Evolutionary conservation across 163 green algal species (phyloP), one percentile per base, ranked within the genome.

Genomic region (Chlamydomonas reinhardtii): DNA sequence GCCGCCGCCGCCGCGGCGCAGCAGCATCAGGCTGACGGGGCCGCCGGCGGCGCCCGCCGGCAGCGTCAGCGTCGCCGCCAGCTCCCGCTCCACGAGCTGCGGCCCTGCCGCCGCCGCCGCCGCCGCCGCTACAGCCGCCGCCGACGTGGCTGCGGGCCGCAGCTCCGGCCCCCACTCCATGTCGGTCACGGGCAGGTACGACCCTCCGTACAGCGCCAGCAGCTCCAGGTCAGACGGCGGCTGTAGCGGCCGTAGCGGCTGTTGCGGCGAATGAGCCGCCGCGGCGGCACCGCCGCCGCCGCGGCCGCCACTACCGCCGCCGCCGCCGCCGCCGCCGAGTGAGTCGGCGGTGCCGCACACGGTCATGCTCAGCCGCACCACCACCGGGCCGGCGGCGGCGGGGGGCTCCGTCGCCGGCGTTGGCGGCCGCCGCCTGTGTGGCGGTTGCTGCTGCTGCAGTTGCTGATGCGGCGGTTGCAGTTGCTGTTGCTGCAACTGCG

Each of bases 131-230:
- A 48, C 39, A 48, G n/a, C 14, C 9, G 17, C 39, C 0, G 35
- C 2, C 22, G 24, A 25, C 14, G 59, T 32, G 31, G 43, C 61
- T 11, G 39, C 39, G 48, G 27, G 61, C 73, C 54, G 37, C 39
- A 75, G 29, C 48, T 74, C 16, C 5, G 76, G 37, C 29, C 65
- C 64, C 76, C 76, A 85, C 8, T 8, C 48, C 31, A 76, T 3
- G 43, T 85, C 48, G 22, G 24, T 22, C 4, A 85, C 29, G 0
- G 20, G 59, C 66, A 85, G 65, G 52, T 77, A 85, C 22, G 48
- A 32, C 6, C 78, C 78, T 24, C 71, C 78, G 31, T 72, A 85
- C n/a, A 85, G 43, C 48, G 65, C 78, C 31, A 85, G 14, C 19
- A 85, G 35, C 66, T 85, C 78, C 48, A 85, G 69, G 24, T 76